These are phyloP conservation scores for Hymenoscyphus infarciens DNA, from an alignment of 2,329 filamentous ascomycete genomes.

Conservation along the genomic window DNA sequence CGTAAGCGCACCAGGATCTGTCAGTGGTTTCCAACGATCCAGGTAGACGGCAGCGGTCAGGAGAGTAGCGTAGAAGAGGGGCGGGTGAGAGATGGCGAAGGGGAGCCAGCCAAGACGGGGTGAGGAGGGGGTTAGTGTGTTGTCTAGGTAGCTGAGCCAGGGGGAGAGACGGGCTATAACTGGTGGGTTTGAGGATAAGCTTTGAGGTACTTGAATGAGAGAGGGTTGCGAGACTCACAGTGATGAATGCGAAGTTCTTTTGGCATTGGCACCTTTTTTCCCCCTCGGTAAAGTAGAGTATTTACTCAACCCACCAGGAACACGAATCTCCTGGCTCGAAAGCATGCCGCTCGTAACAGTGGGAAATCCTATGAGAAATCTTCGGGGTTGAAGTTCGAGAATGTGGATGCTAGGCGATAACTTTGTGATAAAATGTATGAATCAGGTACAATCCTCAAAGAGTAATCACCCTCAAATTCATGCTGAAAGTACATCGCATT, in stretches of 20 bases:
- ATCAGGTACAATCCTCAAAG: not conserved
- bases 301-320: slow-evolving; percentile 7
- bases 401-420: not conserved
- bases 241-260: slow-evolving; percentile 6
- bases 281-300: not conserved
- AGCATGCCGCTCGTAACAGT: slow-evolving; percentile 6
- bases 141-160: slow-evolving; percentile 11
- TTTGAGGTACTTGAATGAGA: not conserved
- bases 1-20: not conserved
- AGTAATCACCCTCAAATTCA: not conserved
- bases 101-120: slow-evolving; percentile 7
- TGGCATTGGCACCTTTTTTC: slow-evolving; percentile 4
- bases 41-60: slow-evolving; percentile 8
- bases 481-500: not conserved
- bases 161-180: slow-evolving; percentile 8
- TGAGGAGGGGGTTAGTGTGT: not conserved
- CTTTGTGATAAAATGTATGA: not conserved
- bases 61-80: slow-evolving; percentile 4
- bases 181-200: not conserved
- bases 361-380: not conserved
- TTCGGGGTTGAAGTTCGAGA: not conserved
- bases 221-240: not conserved
- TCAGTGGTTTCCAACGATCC: not conserved
- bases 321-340: slow-evolving; percentile 2
- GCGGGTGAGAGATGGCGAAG: slow-evolving; percentile 6